These are phyloP conservation scores for Mycena kentingensis DNA, from an alignment of 768 basidiomycete species.

Conservation along the genomic window DNA sequence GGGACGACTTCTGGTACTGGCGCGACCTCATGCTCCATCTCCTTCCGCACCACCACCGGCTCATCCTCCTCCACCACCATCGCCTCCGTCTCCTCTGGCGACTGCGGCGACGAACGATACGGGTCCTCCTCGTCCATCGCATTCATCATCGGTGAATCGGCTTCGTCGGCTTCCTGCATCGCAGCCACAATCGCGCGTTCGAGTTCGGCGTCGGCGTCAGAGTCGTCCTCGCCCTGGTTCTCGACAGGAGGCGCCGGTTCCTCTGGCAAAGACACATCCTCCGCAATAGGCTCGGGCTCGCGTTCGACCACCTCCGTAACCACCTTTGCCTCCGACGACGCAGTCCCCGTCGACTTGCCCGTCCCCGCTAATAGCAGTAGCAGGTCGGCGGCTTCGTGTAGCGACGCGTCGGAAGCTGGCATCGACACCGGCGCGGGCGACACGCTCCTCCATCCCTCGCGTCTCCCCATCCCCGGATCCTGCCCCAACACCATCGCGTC, in stretches of 20 bases:
- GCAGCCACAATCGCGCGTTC: too few species aligned
- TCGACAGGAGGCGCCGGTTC: too few species aligned
- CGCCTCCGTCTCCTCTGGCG: constrained; percentile 2
- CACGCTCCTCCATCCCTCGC: not conserved
- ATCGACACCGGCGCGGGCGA: not conserved
- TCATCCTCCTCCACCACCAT: not conserved
- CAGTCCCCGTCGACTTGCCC: not conserved
- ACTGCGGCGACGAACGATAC: too few species aligned
- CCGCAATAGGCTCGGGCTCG: constrained; percentile 13
- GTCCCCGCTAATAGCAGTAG: not conserved
- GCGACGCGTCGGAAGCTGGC: not conserved
- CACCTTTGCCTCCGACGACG: too few species aligned
- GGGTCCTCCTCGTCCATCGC: too few species aligned
- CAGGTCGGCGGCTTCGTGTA: not conserved
- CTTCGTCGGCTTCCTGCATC: too few species aligned
- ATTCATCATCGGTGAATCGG: too few species aligned
- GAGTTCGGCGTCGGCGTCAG: too few species aligned
- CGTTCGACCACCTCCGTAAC: too few species aligned
- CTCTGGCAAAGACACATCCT: too few species aligned
- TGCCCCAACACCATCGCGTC: not conserved
- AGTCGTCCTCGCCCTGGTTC: too few species aligned
- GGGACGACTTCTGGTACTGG: not conserved
- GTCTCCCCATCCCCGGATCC: not conserved
- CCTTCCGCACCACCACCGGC: not conserved
- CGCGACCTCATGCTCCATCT: not conserved